phyloP scores from a whole-genome alignment of 2,329 filamentous ascomycete genomes.

The Monilinia polystroma region DNA sequence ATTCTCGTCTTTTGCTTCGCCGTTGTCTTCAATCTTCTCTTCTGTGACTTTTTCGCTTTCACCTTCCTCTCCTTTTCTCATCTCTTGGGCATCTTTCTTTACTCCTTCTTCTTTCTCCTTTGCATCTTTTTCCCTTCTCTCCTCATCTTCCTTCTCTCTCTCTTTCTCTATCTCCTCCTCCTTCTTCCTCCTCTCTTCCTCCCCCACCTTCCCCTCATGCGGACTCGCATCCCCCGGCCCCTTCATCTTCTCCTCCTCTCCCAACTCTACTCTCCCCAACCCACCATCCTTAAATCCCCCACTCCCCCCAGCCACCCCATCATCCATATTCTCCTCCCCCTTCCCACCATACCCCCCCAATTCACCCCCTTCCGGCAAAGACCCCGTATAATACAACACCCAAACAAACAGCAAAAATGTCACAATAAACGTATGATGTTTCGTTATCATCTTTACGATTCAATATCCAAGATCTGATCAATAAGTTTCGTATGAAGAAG shows the following conservation, averaged over 20 bases:
- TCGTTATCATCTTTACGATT: not conserved
- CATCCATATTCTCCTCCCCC: not conserved
- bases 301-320: not conserved
- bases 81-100: not conserved
- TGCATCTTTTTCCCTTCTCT: not conserved
- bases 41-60: not conserved
- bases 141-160: not conserved
- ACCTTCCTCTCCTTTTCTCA: too few species aligned
- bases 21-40: not conserved
- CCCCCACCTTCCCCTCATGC: not conserved
- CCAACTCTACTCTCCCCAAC: not conserved
- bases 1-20: not conserved
- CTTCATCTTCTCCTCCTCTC: not conserved
- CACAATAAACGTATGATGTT: not conserved
- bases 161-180: not conserved
- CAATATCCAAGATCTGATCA: too few species aligned
- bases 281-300: too few species aligned
- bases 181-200: slow-evolving; percentile 4
- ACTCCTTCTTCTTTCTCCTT: not conserved
- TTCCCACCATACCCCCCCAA: not conserved
- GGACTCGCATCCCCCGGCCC: too few species aligned
- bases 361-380: not conserved
- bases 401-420: slow-evolving; percentile 3
- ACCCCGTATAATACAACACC: slow-evolving; percentile 5
- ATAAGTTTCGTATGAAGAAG: too few species aligned